Evolutionary conservation across 257 asterid species (phyloP).

Genomic region (Prunella vulgaris): DNA sequence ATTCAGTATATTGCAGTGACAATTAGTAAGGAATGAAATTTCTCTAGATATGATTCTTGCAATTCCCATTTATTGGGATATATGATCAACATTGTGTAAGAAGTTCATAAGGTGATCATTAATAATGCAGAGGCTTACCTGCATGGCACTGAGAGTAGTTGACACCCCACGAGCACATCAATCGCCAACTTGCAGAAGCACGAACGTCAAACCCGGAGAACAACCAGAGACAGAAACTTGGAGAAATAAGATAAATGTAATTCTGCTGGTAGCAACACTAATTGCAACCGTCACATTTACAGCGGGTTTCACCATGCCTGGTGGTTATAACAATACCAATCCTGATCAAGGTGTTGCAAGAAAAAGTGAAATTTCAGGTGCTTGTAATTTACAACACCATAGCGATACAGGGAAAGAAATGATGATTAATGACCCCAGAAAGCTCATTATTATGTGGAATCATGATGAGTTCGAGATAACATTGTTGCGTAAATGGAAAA

Average conservation of each 20-base stretch:
- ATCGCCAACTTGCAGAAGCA: constrained; percentile 19
- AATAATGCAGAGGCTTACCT: constrained; percentile 34
- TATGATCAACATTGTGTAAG: background rate
- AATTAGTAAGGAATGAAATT: background rate
- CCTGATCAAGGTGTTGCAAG: constrained; percentile 40
- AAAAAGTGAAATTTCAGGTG: constrained; percentile 35
- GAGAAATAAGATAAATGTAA: constrained; percentile 45
- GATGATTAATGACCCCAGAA: no score
- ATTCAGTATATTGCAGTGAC: background rate
- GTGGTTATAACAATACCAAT: constrained; percentile 32
- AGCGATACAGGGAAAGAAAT: no score
- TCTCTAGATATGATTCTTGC: background rate
- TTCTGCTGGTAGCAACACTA: constrained; percentile 46
- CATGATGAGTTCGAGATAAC: no score
- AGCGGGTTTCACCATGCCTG: constrained; percentile 52
- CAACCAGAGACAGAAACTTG: constrained; percentile 34
- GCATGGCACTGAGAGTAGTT: constrained; percentile 37
- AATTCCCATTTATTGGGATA: background rate
- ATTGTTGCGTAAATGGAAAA: no score
- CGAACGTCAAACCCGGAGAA: constrained; percentile 19
- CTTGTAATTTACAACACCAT: constrained; percentile 42
- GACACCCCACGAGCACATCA: constrained; percentile 35
- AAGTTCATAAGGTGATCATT: background rate
- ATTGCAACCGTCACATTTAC: constrained; percentile 48
- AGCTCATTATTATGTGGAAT: no score